Evolutionary conservation across 2,329 filamentous ascomycete genomes (phyloP), one percentile per base, ranked within the genome.

Genomic region (Coniella lustricola): DNA sequence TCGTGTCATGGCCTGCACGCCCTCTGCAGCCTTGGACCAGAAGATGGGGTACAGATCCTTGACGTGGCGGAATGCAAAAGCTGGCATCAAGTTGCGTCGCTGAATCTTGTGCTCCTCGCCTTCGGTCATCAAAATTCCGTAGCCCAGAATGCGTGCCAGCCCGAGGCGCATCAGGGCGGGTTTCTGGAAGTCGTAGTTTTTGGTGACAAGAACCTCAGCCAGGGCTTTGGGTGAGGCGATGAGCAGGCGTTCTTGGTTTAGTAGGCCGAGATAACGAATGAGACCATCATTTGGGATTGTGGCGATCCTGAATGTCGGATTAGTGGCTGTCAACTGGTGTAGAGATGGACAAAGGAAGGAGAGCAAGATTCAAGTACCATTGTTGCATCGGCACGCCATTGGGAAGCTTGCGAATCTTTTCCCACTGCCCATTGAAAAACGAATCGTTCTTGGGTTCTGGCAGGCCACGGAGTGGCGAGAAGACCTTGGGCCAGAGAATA

Each of bases 71-170:
- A 88, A 94, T n/a, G 82, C 76, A 64, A 95, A 95, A 2, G 88
- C 87, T 0, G 89, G 89, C 68, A 84, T 80, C 16, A 95, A 76
- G 50, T 84, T 82, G 62, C 86, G 90, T 40, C 90, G 77, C 68
- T 90, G 86, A 58, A 79, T 70, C 68, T 85, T 93, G 65, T 96
- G 91, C 59, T 90, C 87, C 12, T 94, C 87, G n/a, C 90, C 90
- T 65, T 96, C 90, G 2, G 88, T 86, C 10, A 96, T 70, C 33
- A 96, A 67, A 13, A 91, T 69, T 9, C 87, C 86, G 12, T 83
- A 67, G 9, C 88, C 85, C 12, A 91, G 71, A 21, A 90, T 71
- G 18, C 79, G 73, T 2, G 75, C 77, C 3, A 91, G 67, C 1
- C 74, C 72, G 37, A 66, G 66, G 31, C 77, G 69, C 25, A 87